Evolutionary conservation across 2,329 filamentous ascomycete species (phyloP), one percentile per base, ranked within the genome.

Genomic region (Alternaria brassicae): DNA sequence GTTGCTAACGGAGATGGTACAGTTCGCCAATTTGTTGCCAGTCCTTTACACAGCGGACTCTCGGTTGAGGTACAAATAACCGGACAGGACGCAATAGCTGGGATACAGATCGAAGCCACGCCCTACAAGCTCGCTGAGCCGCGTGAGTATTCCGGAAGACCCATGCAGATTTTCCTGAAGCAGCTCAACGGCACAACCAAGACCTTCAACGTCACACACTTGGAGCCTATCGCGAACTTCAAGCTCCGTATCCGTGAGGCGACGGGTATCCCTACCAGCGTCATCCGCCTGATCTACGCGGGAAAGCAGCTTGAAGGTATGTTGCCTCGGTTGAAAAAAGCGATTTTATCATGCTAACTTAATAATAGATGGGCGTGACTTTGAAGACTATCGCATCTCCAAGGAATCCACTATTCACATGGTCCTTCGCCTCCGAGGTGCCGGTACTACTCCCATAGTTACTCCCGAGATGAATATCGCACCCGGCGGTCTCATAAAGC

Each of bases 201-300:
- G 80, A 87, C 84, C 66, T 86, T 87, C 77, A 83, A 48, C 19
- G 44, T 48, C 15, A 48, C 86, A 76, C 84, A 82, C 23, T 89
- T 86, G 1, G 92, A 95, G 71, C 95, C 92, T 50, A 95, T 95
- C 81, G 92, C 95, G 83, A 94, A 96, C 62, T 92, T 96, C 41
- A 96, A 96, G 88, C 87, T 85, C 56, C 96, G 96, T 86, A 96
- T 96, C n/a, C 30, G 44, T 4, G 19, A 48, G 1, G 44, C 19
- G 0, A 48, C 44, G 2, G 30, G 44, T 12, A 36, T 36, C 8
- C 44, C 30, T 8, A 36, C 30, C 8, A 21, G 21, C 15, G 13
- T 23, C 13, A 25, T 48, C 28, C 44, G 44, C 32, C 25, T 48
- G 9, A 34, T 25, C 39, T 92, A 96, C 80, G 92, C 96, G 75